Conservation (phyloP, 331 rosid species). For the Erythrophleum ivorense region DNA sequence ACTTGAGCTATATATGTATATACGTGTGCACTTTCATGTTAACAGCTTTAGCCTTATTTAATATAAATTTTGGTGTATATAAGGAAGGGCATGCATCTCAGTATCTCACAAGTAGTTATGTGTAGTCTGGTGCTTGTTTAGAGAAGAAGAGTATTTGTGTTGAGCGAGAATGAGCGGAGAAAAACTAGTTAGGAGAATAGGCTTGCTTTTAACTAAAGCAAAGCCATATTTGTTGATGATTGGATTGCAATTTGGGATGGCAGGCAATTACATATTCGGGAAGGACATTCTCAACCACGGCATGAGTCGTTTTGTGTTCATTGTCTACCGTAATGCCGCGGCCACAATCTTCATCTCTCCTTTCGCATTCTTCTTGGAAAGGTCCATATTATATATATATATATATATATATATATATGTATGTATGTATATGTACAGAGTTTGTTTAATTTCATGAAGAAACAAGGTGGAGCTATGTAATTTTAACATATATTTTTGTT, state of each 20-base stretch:
- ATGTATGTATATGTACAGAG: no score
- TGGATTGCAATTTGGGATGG: slow-evolving; percentile 69
- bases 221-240: slow-evolving; percentile 68
- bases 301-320: slow-evolving; percentile 70
- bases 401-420: no score
- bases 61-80: slow-evolving; percentile 39
- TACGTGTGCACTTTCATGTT: no score
- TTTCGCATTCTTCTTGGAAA: slow-evolving; percentile 70
- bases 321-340: slow-evolving; percentile 66
- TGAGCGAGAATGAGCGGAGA: background rate
- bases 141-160: background rate
- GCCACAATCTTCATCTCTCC: slow-evolving; percentile 63
- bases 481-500: background rate
- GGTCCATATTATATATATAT: slow-evolving; percentile 36
- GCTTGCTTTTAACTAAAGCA: slow-evolving; percentile 18
- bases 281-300: slow-evolving; percentile 68
- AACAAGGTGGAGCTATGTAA: background rate
- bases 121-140: background rate
- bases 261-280: slow-evolving; percentile 69
- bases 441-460: background rate
- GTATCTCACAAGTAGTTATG: background rate
- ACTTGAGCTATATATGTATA: background rate
- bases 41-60: background rate
- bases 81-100: slow-evolving; percentile 30
- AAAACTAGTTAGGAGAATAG: background rate